Evolutionary conservation across 2,329 filamentous ascomycete genomes (phyloP), one percentile per base, ranked within the genome.

Genomic region (Metarhizium rileyi): DNA sequence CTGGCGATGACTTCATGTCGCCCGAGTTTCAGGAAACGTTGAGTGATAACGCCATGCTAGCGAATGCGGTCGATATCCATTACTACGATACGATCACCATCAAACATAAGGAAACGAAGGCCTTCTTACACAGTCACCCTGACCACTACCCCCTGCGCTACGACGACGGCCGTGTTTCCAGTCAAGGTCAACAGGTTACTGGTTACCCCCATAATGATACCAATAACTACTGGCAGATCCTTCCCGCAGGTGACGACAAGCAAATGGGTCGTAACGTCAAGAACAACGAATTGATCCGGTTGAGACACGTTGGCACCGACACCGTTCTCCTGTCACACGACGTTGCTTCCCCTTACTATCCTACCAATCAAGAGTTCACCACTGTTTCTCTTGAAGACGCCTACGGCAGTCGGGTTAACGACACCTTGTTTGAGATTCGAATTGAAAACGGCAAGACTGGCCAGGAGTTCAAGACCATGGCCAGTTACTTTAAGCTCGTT

Each of bases 281-380:
- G 67, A 89, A 95, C 65, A 85, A 90, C 56, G 90, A 96, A 55
- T 69, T 91, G 47, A 80, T 98, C 51, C 85, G 91, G 60, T 82
- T 98, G 49, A 84, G 86, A 57, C 93, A 98, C 64, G 57, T 95
- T 42, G 84, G 84, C 43, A 98, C 93, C 5, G 82, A 97, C 65
- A 87, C 83, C 40, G 76, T 90, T 57, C 84, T 98, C 23, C 72
- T 98, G 50, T 94, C 90, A 3, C 93, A 98, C 68, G 93, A 98
- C 68, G 93, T 98, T 55, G 93, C 93, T 20, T 98, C 93, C 47
- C 93, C 93, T 26, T 95, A 84, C 72, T 95, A 84, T 67, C 91
- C 93, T 4, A 98, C 93, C 53, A 98, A 98, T 76, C 93, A 98
- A 69, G 93, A 98, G 66, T 98, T 98, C 64, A 97, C 93, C 16